These are phyloP conservation scores for Neofusicoccum umdonicola DNA, from an alignment of 2,329 filamentous ascomycete genomes.

Conservation along the genomic window DNA sequence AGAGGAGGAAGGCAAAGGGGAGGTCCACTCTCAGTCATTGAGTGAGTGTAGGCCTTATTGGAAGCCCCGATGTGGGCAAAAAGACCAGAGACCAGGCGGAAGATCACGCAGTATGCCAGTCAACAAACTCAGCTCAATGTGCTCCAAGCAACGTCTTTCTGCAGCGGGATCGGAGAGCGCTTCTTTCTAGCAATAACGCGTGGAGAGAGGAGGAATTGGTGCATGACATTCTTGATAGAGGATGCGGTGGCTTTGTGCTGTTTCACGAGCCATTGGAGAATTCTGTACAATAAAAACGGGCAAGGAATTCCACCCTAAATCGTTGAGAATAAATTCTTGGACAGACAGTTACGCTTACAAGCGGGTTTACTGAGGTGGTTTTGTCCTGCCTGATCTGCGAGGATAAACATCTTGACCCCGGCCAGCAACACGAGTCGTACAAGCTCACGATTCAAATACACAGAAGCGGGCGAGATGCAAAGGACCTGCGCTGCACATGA, in stretches of 20 bases:
- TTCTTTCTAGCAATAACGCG: too few relatives aligned
- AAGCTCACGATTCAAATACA: neutral
- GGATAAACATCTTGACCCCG: neutral
- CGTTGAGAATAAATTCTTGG: neutral
- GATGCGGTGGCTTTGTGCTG: too few relatives aligned
- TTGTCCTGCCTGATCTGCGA: neutral
- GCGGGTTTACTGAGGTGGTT: too few relatives aligned
- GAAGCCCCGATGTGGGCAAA: neutral
- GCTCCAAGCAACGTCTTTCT: neutral
- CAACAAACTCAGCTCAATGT: too few relatives aligned
- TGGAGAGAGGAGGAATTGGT: too few relatives aligned
- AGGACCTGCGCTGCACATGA: neutral
- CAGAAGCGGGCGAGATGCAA: neutral
- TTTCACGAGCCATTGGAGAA: neutral
- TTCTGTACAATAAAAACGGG: neutral
- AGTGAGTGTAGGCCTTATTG: neutral
- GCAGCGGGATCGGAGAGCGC: neutral
- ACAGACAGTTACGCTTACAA: too few relatives aligned
- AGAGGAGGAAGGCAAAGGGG: conserved; percentile 54
- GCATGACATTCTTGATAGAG: too few relatives aligned
- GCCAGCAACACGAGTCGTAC: neutral
- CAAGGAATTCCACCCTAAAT: neutral
- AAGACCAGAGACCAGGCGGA: too few relatives aligned
- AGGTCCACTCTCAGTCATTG: conserved; percentile 29
- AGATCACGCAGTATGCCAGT: too few relatives aligned